Evolutionary conservation across 129 eudicot genomes (phyloP).

Genomic region (Helianthus annuus): HanXRQr2.0-SUNRISE NC_035439.2:144227425-144227924

Average conservation of each 20-base stretch:
- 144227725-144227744: not conserved
- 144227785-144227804: not conserved
- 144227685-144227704: not conserved
- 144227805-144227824: too few relatives aligned
- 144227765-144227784: not conserved
- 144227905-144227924: too few relatives aligned
- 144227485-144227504: conserved; percentile 37
- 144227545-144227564: not conserved
- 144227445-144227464: conserved; percentile 24
- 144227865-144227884: too few relatives aligned
- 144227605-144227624: not conserved
- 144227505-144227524: conserved; percentile 32
- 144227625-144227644: not conserved
- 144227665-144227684: not conserved
- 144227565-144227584: not conserved
- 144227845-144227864: too few relatives aligned
- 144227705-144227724: not conserved
- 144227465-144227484: conserved; percentile 27
- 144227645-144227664: not conserved
- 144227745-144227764: not conserved
- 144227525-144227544: conserved; percentile 14
- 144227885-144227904: too few relatives aligned
- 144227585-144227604: not conserved
- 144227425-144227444: conserved; percentile 18
- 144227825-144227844: too few relatives aligned